Evolutionary conservation across 164 flowering plant genomes (phyloP).

Genomic region (Magnolia officinalis): DNA sequence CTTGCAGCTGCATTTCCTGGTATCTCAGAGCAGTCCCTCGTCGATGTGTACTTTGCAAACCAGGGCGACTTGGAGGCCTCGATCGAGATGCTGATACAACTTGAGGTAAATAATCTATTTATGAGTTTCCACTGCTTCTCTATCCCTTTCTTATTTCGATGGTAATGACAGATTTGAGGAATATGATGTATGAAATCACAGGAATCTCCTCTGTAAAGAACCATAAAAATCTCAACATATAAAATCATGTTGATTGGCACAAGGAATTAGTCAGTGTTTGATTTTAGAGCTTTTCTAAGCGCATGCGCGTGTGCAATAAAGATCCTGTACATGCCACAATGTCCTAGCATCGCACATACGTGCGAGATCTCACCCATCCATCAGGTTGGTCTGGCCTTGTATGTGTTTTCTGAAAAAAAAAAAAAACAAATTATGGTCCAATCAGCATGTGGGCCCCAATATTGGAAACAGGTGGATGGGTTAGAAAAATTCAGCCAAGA

Average conservation of each 20-base stretch:
- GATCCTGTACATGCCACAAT: no score
- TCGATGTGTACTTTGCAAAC: constrained; percentile 19
- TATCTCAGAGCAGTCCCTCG: constrained; percentile 10
- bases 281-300: background rate
- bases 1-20: constrained; percentile 13
- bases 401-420: background rate
- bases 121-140: background rate
- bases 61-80: constrained; percentile 13
- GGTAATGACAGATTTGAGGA: background rate
- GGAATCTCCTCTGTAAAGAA: background rate
- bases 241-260: background rate
- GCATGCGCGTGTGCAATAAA: background rate
- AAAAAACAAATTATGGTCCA: background rate
- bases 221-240: no score
- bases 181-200: background rate
- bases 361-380: background rate
- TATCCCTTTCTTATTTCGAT: background rate
- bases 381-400: background rate
- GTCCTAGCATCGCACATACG: background rate
- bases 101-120: constrained; percentile 14
- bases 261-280: background rate
- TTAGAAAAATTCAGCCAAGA: no score
- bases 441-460: background rate
- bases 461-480: background rate
- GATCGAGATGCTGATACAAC: constrained; percentile 18